Conservation (phyloP, 129 eudicot species). For the Chrysanthemum lavandulifolium region DNA sequence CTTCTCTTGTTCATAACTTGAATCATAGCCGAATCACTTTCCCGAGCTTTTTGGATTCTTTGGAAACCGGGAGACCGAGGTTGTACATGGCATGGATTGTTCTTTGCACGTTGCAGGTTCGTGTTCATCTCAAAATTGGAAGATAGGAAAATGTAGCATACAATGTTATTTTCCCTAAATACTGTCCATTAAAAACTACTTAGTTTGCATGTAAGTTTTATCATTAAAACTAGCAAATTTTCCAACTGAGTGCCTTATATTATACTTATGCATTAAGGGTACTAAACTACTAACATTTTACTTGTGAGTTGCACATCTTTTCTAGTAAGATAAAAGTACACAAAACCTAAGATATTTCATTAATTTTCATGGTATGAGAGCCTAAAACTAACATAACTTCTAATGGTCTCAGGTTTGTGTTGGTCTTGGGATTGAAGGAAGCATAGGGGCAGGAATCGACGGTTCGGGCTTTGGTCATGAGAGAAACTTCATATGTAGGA, state of each 20-base stretch:
- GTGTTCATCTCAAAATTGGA: conserved; percentile 14
- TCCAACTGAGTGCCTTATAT: too few species aligned
- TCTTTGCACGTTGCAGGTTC: conserved; percentile 60
- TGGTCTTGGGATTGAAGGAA: conserved; percentile 82
- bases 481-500: conserved; percentile 37
- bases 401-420: conserved; percentile 39
- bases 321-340: too few species aligned
- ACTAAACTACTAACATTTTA: too few species aligned
- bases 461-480: conserved; percentile 59
- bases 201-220: too few species aligned
- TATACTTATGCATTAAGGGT: too few species aligned
- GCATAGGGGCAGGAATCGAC: conserved; percentile 64
- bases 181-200: too few species aligned
- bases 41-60: conserved; percentile 11
- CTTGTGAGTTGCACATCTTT: too few species aligned
- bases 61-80: conserved; percentile 33
- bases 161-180: too few species aligned
- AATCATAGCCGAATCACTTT: conserved; percentile 25
- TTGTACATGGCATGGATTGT: conserved; percentile 68
- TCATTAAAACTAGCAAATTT: not conserved
- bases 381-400: not conserved
- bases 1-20: conserved; percentile 47
- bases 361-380: not conserved
- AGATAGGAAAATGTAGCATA: too few species aligned
- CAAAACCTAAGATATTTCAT: not conserved